A percentile compares a stretch with the other conserved stretches of the same genome.
Evolutionary conservation across 441 rosid species (phyloP).

Genomic region (Hypseocharis bilobata): DNA sequence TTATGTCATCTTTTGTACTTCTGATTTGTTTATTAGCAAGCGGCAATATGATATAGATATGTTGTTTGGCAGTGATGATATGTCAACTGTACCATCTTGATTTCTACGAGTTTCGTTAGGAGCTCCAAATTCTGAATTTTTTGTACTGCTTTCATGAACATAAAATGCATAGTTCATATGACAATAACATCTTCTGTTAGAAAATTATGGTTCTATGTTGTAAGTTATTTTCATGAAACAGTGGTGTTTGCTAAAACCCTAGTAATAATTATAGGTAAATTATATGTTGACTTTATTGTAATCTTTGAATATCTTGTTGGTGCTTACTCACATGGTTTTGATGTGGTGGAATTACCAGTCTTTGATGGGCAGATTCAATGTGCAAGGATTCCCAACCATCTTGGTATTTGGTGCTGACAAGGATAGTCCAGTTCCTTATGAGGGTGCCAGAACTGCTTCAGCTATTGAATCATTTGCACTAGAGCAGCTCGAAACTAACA

Average conservation of each 20-base stretch:
- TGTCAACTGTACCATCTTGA: too few relatives aligned
- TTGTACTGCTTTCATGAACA: neutral
- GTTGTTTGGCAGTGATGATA: too few relatives aligned
- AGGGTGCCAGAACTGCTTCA: conserved; percentile 86
- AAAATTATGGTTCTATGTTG: neutral
- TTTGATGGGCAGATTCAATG: conserved; percentile 91
- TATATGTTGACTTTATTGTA: neutral
- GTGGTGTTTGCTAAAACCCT: neutral
- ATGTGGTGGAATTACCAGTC: conserved; percentile 46
- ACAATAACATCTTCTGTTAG: neutral
- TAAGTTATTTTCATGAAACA: neutral
- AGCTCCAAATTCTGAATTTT: neutral
- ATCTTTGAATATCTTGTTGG: neutral
- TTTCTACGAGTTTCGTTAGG: neutral
- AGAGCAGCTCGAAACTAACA: conserved; percentile 73
- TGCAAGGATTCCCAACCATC: conserved; percentile 96
- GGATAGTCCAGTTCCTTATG: conserved; percentile 70
- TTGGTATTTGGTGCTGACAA: conserved; percentile 84
- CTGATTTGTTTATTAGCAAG: neutral
- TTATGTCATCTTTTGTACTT: neutral
- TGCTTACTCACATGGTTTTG: conserved; percentile 9
- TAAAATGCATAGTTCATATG: neutral
- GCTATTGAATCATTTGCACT: conserved; percentile 85
- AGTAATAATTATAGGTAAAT: neutral
- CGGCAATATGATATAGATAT: neutral